phyloP scores from a whole-genome alignment of 2,329 filamentous ascomycete genomes.

The Diaporthe sp. region DNA sequence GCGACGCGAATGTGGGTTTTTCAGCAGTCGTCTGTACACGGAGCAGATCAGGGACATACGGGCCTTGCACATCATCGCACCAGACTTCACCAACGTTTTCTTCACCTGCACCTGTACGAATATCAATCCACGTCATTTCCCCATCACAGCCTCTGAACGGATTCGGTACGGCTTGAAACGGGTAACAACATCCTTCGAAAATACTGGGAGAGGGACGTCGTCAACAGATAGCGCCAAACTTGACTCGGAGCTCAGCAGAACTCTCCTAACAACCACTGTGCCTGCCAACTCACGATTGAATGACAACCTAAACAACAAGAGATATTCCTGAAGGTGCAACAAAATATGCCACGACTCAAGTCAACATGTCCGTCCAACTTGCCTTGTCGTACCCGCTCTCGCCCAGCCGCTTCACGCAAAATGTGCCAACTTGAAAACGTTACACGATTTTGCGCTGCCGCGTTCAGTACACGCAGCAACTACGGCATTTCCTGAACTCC shows the following conservation, averaged over 20 bases:
- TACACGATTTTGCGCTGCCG: slow-evolving; percentile 28
- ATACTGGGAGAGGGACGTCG: slow-evolving; percentile 39
- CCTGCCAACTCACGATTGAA: slow-evolving; percentile 40
- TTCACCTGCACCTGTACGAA: slow-evolving; percentile 42
- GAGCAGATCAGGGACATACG: slow-evolving; percentile 35
- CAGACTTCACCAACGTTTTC: slow-evolving; percentile 40
- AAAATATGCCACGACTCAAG: slow-evolving; percentile 35
- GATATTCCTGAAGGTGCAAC: slow-evolving; percentile 35
- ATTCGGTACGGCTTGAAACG: slow-evolving; percentile 40
- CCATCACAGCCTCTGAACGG: slow-evolving; percentile 39
- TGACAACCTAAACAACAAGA: slow-evolving; percentile 41
- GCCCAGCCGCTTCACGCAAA: slow-evolving; percentile 34
- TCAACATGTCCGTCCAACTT: slow-evolving; percentile 41
- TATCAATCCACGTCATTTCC: slow-evolving; percentile 37
- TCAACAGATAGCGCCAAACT: slow-evolving; percentile 44
- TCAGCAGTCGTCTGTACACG: slow-evolving; percentile 37
- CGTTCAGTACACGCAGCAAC: slow-evolving; percentile 12
- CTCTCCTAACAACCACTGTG: slow-evolving; percentile 43
- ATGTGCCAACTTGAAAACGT: slow-evolving; percentile 38
- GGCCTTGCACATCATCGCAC: slow-evolving; percentile 38
- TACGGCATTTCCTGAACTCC: slow-evolving; percentile 14
- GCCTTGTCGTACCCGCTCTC: slow-evolving; percentile 38
- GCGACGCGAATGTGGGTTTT: slow-evolving; percentile 36
- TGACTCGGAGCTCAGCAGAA: slow-evolving; percentile 43
- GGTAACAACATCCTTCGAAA: slow-evolving; percentile 39